A percentile compares a stretch with the other conserved stretches of the same genome.
These are phyloP conservation scores for Solanum stenotomum DNA, from an alignment of 257 asterid species.

Conservation along the genomic window DNA sequence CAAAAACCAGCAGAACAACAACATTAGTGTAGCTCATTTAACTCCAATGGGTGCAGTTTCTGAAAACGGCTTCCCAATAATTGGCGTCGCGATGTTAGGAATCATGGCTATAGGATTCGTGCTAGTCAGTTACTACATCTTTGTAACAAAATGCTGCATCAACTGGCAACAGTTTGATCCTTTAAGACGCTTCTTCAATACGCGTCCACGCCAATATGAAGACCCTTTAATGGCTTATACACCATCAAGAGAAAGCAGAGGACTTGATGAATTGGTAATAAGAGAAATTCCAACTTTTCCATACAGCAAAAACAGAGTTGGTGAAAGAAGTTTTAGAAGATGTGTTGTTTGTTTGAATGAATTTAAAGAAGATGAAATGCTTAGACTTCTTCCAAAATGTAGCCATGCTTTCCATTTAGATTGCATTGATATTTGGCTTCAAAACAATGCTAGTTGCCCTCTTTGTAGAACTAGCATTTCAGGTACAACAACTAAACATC, in stretches of 20 bases:
- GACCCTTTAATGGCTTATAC: conserved; percentile 38
- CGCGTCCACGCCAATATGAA: conserved; percentile 13
- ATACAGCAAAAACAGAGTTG: conserved; percentile 20
- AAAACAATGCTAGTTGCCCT: conserved; percentile 65
- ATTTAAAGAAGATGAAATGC: conserved; percentile 53
- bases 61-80: conserved; percentile 54
- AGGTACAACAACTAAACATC: conserved; percentile 26
- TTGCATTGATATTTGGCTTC: conserved; percentile 78
- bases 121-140: conserved; percentile 58
- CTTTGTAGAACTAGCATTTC: conserved; percentile 65
- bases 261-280: conserved; percentile 59
- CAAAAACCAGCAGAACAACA: conserved; percentile 13
- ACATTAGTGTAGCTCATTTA: conserved; percentile 2
- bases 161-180: conserved; percentile 63
- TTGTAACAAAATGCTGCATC: conserved; percentile 64
- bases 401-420: conserved; percentile 72
- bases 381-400: conserved; percentile 65
- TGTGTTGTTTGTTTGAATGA: conserved; percentile 71
- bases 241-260: conserved; percentile 47
- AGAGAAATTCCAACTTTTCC: conserved; percentile 62
- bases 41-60: conserved; percentile 24
- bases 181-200: conserved; percentile 34
- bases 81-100: conserved; percentile 57
- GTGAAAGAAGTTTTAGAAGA: conserved; percentile 22
- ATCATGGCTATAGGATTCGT: conserved; percentile 55